Evolutionary conservation across 495 filamentous ascomycete species (phyloP).

Genomic region (Aspergillus diversus): DNA sequence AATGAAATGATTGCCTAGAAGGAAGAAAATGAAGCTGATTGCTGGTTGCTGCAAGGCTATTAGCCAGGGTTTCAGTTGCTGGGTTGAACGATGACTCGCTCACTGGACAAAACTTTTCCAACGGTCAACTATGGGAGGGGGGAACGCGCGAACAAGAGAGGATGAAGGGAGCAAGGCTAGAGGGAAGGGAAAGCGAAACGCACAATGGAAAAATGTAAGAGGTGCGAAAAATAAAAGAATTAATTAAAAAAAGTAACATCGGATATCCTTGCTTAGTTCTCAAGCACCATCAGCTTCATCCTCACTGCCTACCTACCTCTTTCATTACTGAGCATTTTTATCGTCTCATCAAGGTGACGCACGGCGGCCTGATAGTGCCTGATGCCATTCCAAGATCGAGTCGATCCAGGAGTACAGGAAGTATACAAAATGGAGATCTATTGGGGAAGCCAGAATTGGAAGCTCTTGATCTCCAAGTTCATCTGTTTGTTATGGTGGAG

Average conservation of each 20-base stretch:
- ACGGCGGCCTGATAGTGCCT: slow-evolving; percentile 40
- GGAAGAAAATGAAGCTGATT: slow-evolving; percentile 16
- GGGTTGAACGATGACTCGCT: neutral
- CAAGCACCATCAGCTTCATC: slow-evolving; percentile 6
- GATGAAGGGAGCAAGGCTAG: too few species aligned
- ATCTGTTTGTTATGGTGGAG: too few species aligned
- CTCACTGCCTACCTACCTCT: neutral
- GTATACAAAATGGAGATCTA: neutral
- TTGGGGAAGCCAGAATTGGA: neutral
- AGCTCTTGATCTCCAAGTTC: too few species aligned
- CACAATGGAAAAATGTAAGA: slow-evolving; percentile 15
- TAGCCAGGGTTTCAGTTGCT: neutral
- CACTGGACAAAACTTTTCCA: neutral
- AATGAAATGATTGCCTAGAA: neutral
- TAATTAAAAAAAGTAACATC: slow-evolving; percentile 10
- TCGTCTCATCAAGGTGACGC: slow-evolving; percentile 26
- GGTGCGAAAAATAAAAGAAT: neutral
- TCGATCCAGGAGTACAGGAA: neutral
- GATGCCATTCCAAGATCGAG: slow-evolving; percentile 9
- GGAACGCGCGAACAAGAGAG: too few species aligned
- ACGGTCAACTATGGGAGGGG: too few species aligned
- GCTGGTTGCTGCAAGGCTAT: slow-evolving; percentile 9
- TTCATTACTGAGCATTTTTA: neutral
- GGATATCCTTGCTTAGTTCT: neutral
- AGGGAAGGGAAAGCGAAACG: slow-evolving; percentile 1